Conservation (phyloP, 2,329 filamentous ascomycete genomes). For the Cytospora chrysosperma region DNA sequence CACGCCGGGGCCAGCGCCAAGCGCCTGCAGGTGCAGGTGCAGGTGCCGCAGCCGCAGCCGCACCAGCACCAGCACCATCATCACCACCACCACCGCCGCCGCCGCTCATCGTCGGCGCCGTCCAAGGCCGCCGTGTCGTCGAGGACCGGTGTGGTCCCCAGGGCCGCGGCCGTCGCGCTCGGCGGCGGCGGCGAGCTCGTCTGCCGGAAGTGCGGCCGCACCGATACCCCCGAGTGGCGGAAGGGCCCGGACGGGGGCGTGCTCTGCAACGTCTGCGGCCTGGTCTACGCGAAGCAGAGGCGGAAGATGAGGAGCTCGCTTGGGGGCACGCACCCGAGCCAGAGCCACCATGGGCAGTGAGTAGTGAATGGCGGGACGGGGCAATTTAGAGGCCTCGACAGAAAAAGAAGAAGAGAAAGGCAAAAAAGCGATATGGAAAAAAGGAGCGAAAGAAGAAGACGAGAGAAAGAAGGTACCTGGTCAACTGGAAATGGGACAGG, state of each 20-base stretch:
- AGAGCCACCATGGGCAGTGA: neutral
- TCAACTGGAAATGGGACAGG: no score
- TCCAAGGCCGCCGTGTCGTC: neutral
- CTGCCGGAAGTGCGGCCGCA: constrained; percentile 23
- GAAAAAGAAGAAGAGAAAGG: no score
- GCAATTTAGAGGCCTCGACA: no score
- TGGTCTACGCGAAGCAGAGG: constrained; percentile 23
- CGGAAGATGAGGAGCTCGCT: constrained; percentile 14
- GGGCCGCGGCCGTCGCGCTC: neutral
- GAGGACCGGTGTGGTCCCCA: neutral
- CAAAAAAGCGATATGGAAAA: no score
- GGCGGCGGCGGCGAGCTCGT: constrained; percentile 3
- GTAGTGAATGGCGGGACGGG: no score
- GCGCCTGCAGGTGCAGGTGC: no score
- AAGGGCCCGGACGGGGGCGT: constrained; percentile 21
- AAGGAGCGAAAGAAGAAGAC: no score
- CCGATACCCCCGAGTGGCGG: constrained; percentile 25
- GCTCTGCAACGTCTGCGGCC: constrained; percentile 25
- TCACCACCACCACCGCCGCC: neutral
- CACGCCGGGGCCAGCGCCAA: neutral
- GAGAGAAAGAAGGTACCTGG: no score
- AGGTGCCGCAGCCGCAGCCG: neutral
- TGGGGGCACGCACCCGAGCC: neutral
- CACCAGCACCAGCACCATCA: neutral
- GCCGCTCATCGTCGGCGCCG: neutral